Percentiles rank a stretch among this genome's conserved stretches.
Evolutionary conservation across 768 basidiomycete genomes (phyloP).

Genomic region (Lentinula boryana): DNA sequence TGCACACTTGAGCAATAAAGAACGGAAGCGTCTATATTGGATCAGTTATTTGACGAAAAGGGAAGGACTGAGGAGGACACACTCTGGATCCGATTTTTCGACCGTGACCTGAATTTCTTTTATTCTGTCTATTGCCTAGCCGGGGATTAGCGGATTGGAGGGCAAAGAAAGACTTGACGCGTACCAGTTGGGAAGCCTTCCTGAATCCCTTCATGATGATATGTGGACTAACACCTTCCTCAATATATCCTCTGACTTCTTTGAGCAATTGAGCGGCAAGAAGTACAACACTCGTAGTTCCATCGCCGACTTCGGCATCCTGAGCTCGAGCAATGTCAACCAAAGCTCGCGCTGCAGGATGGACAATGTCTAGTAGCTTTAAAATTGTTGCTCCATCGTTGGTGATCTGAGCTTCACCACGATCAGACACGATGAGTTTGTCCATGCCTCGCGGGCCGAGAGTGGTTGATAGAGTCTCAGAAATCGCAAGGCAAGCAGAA

Average conservation of each 20-base stretch:
- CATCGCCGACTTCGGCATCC: slow-evolving; percentile 98
- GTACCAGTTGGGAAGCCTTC: slow-evolving; percentile 78
- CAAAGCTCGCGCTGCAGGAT: slow-evolving; percentile 95
- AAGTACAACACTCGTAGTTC: slow-evolving; percentile 94
- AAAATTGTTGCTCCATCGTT: slow-evolving; percentile 99
- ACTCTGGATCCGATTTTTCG: slow-evolving; percentile 89
- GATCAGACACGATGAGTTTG: slow-evolving; percentile 89
- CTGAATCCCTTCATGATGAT: slow-evolving; percentile 97
- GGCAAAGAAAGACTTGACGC: slow-evolving; percentile 19
- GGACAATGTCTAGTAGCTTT: slow-evolving; percentile 95
- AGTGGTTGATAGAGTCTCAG: slow-evolving; percentile 88
- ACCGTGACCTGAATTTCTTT: slow-evolving; percentile 86
- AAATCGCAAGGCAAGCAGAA: slow-evolving; percentile 89
- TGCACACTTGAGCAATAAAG: slow-evolving; percentile 92
- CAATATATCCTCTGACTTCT: slow-evolving; percentile 85
- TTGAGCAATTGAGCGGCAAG: slow-evolving; percentile 93
- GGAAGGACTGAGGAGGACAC: slow-evolving; percentile 22
- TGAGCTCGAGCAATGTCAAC: slow-evolving; percentile 98
- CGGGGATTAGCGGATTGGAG: slow-evolving; percentile 6
- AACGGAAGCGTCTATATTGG: slow-evolving; percentile 74
- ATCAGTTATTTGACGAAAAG: slow-evolving; percentile 8
- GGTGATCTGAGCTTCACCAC: slow-evolving; percentile 96
- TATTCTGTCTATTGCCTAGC: slow-evolving; percentile 78
- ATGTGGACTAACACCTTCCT: slow-evolving; percentile 96
- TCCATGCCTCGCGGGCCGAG: slow-evolving; percentile 99